Base-by-base conservation (phyloP, 176 grass and related monocot species). In the Metroxylon sagu region DNA sequence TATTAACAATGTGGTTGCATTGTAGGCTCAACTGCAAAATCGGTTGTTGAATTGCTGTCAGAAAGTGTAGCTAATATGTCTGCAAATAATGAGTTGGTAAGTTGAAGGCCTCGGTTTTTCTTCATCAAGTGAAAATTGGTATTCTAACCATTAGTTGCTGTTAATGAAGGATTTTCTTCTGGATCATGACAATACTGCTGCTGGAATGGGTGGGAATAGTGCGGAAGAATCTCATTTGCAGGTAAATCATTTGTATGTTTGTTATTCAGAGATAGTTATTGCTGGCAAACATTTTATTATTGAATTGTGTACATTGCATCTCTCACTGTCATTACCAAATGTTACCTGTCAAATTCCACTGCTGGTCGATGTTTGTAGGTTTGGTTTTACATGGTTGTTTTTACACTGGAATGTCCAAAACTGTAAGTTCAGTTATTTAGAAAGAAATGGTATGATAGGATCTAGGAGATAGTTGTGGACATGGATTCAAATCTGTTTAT, bases 1-100 rank as follows among this genome's bases (percentile, higher is more conserved):
- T 7, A 39, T 59, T 65, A 53, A 77, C 54, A 68, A 16, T 16
- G 57, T 67, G 73, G 77, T 68, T 59, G 19, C 21, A 48, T 62
- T 19, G 66, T 83, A 80, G 77, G 73, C 66, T 83, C 76, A 71
- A 74, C 88, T 66, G 76, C 88, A 77, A 92, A 98, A 80, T 98
- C 94, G 65, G 84, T 98, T 50, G 82, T 92, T 60, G 84, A 98
- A 74, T 81, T 98, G 79, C 62, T 98, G 64, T 75, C 94, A 29
- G 94, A 98, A 79, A 93, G 88, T 67, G 80, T 89, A 68, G 74
- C 85, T 74, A 79, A 89, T 35, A 63, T 93, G 15, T 83, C 94
- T 4, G 68, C 83, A 43, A 43, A 43, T 35, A 88, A 85, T 77
- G 88, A 89, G 57, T 79, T 93, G 79, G 94, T 98, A 85, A 70